Evolutionary conservation across 169 alveolate genomes (phyloP).

Genomic region (Plasmodium billcollinsi): DNA sequence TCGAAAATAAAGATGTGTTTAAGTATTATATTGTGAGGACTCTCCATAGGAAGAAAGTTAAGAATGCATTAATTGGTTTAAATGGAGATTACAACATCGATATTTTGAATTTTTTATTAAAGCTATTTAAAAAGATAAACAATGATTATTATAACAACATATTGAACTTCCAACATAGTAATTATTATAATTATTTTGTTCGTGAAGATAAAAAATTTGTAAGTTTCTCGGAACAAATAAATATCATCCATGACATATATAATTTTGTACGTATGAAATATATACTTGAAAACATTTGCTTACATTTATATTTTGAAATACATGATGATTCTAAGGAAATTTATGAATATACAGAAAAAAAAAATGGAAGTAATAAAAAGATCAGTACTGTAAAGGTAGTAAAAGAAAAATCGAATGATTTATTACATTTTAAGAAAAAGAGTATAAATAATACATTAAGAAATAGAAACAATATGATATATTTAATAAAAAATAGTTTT

Average conservation of each 20-base stretch:
- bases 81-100: slow-evolving; percentile 57
- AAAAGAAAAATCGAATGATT: slow-evolving; percentile 32
- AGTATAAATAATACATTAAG: slow-evolving; percentile 6
- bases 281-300: slow-evolving; percentile 43
- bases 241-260: slow-evolving; percentile 39
- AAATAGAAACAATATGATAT: slow-evolving; percentile 27
- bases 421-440: slow-evolving; percentile 33
- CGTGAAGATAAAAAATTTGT: slow-evolving; percentile 53
- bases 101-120: slow-evolving; percentile 57
- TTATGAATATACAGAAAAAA: slow-evolving; percentile 12
- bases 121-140: slow-evolving; percentile 61
- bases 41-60: slow-evolving; percentile 44
- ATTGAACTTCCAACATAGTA: slow-evolving; percentile 25
- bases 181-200: slow-evolving; percentile 44
- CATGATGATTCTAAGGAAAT: slow-evolving; percentile 15
- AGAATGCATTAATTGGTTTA: slow-evolving; percentile 42
- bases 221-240: slow-evolving; percentile 53
- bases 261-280: slow-evolving; percentile 54
- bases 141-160: slow-evolving; percentile 63
- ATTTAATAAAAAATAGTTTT: slow-evolving; percentile 31
- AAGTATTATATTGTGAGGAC: slow-evolving; percentile 22
- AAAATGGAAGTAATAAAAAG: slow-evolving; percentile 14
- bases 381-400: slow-evolving; percentile 19
- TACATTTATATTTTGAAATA: slow-evolving; percentile 49
- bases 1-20: slow-evolving; percentile 40